phyloP scores from a whole-genome alignment of 192 early-diverging fungal genomes.

The Backusella mclennaniae region DNA sequence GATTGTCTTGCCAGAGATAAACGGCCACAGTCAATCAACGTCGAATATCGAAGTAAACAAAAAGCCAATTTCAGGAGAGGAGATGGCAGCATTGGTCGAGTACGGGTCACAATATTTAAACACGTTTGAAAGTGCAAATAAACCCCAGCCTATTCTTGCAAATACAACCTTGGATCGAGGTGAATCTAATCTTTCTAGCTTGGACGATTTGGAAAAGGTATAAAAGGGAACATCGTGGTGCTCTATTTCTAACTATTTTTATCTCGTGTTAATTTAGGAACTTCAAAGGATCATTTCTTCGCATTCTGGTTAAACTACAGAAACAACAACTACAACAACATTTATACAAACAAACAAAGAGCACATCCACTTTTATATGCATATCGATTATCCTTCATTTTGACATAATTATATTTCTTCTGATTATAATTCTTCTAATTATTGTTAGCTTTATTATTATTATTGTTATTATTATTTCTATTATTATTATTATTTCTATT shows the following conservation, averaged over 20 bases:
- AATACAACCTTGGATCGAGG: neutral
- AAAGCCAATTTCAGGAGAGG: conserved; percentile 10
- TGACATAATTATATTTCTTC: neutral
- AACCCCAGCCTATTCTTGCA: neutral
- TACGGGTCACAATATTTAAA: conserved; percentile 11
- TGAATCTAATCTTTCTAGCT: neutral
- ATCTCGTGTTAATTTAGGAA: conserved; percentile 2
- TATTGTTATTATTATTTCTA: neutral
- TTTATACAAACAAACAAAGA: neutral
- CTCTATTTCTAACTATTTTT: neutral
- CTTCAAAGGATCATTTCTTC: conserved; percentile 9
- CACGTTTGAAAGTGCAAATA: conserved; percentile 10
- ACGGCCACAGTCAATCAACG: neutral
- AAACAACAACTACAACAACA: neutral
- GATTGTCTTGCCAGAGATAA: conserved; percentile 2
- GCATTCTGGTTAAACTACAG: neutral
- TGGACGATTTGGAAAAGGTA: conserved; percentile 23
- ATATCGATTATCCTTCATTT: conserved; percentile 7
- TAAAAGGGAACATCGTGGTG: neutral
- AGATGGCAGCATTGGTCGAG: conserved; percentile 10
- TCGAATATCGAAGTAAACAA: neutral
- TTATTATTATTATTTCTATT: neutral
- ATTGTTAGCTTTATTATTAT: neutral
- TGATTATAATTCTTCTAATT: neutral
- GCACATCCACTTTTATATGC: neutral